These are phyloP conservation scores for Eimeria mitis DNA, from an alignment of 169 alveolate genomes.

Conservation along the genomic window DNA sequence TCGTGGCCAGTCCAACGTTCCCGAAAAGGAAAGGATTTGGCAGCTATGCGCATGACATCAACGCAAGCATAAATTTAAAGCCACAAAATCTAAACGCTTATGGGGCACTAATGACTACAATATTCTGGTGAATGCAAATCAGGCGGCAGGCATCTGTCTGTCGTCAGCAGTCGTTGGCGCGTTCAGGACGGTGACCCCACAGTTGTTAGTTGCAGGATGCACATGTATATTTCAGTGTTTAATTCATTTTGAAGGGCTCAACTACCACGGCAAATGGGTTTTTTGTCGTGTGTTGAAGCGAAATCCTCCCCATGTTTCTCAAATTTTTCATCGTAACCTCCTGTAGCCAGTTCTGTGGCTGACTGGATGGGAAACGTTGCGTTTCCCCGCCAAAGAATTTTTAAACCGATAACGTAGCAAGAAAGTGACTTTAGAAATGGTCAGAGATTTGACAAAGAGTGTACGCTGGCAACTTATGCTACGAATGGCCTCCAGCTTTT, in stretches of 20 bases:
- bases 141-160: constrained; percentile 31
- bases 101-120: background rate
- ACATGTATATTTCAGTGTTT: constrained; percentile 46
- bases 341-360: constrained; percentile 51
- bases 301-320: constrained; percentile 21
- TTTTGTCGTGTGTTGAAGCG: constrained; percentile 34
- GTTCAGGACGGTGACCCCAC: constrained; percentile 70
- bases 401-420: background rate
- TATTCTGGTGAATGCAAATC: background rate
- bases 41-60: background rate
- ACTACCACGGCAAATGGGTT: constrained; percentile 25
- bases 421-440: constrained; percentile 60
- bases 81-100: background rate
- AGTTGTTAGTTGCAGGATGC: constrained; percentile 13
- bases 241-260: constrained; percentile 15
- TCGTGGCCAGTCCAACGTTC: too few species aligned
- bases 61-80: background rate
- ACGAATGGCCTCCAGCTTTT: constrained; percentile 53
- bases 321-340: constrained; percentile 50
- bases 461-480: constrained; percentile 11
- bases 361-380: constrained; percentile 39
- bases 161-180: constrained; percentile 40
- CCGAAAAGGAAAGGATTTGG: background rate
- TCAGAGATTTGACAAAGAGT: constrained; percentile 12
- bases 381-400: constrained; percentile 41